These are phyloP conservation scores for Zasmidium citrigriseum DNA, from an alignment of 2,329 filamentous ascomycete species.

Conservation along the genomic window DNA sequence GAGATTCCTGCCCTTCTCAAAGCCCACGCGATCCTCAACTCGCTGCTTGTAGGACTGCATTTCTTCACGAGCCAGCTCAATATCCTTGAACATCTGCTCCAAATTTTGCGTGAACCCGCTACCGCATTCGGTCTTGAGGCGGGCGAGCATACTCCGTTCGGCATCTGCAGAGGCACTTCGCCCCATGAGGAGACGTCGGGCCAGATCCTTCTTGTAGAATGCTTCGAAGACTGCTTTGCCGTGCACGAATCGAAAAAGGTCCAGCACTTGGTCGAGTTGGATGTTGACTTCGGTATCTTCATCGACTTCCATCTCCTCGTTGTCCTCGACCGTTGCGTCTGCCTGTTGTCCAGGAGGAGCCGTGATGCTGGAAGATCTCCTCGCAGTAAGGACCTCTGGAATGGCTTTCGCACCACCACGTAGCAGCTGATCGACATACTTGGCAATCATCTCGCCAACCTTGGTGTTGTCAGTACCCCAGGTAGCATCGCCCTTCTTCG, in stretches of 20 bases:
- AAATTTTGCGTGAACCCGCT: conserved; percentile 94
- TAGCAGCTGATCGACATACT: conserved; percentile 88
- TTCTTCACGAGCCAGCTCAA: conserved; percentile 89
- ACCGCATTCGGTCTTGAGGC: conserved; percentile 91
- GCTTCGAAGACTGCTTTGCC: conserved; percentile 98
- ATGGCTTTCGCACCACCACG: conserved; percentile 84
- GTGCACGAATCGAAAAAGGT: conserved; percentile 94
- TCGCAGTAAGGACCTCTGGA: conserved; percentile 62
- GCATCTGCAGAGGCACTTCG: conserved; percentile 92
- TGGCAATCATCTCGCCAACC: conserved; percentile 97
- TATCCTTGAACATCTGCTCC: conserved; percentile 99
- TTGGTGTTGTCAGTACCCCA: conserved; percentile 87
- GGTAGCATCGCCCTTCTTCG: conserved; percentile 66
- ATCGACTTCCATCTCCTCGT: conserved; percentile 67
- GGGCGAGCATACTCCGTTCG: conserved; percentile 90
- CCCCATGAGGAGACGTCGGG: conserved; percentile 84
- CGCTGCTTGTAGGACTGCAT: conserved; percentile 83
- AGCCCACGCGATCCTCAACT: conserved; percentile 54
- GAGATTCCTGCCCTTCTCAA: conserved; percentile 56
- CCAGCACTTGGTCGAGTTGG: conserved; percentile 88
- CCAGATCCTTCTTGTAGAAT: conserved; percentile 98
- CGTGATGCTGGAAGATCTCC: conserved; percentile 43
- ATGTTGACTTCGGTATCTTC: conserved; percentile 90
- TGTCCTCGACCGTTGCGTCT: conserved; percentile 59
- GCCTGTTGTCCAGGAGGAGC: conserved; percentile 52